Conservation (phyloP, 805 yeast species). For the Kuraishia cidri region DNA sequence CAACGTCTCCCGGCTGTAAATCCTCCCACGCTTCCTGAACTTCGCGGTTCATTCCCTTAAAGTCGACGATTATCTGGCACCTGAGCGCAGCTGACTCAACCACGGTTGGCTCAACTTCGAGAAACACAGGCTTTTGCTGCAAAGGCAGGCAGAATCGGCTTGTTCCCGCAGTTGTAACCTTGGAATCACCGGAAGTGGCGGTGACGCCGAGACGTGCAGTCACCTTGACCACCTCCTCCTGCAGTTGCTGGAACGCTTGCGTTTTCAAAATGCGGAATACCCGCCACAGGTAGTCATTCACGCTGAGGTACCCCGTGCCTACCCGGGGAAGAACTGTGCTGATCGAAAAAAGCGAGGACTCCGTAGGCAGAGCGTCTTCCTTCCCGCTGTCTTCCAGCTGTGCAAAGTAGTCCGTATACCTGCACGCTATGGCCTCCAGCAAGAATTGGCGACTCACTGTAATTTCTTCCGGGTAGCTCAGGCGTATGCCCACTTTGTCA, state of each 20-base stretch:
- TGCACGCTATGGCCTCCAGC: conserved; percentile 9
- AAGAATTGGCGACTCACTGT: conserved; percentile 5
- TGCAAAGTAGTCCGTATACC: conserved; percentile 5
- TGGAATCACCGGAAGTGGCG: too few species aligned
- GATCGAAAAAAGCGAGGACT: neutral
- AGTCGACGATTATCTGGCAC: too few species aligned
- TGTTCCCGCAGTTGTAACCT: too few species aligned
- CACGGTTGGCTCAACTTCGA: too few species aligned
- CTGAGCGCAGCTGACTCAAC: too few species aligned
- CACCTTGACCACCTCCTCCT: neutral
- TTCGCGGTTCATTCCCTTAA: too few species aligned
- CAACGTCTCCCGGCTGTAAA: neutral
- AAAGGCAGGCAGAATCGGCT: too few species aligned
- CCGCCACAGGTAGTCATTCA: neutral
- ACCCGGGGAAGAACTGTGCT: neutral
- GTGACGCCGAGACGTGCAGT: neutral
- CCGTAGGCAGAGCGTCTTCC: neutral
- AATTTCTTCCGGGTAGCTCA: conserved; percentile 4
- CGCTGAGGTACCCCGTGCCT: conserved; percentile 1
- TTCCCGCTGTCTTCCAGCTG: too few species aligned
- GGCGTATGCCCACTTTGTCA: conserved; percentile 1
- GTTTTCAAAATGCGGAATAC: neutral
- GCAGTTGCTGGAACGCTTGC: neutral
- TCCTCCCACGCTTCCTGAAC: conserved; percentile 1
- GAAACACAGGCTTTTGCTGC: too few species aligned